A percentile compares a stretch with the other conserved stretches of the same genome.
Evolutionary conservation across 495 filamentous ascomycete genomes (phyloP).

Genomic region (Xylaria sp.): DNA sequence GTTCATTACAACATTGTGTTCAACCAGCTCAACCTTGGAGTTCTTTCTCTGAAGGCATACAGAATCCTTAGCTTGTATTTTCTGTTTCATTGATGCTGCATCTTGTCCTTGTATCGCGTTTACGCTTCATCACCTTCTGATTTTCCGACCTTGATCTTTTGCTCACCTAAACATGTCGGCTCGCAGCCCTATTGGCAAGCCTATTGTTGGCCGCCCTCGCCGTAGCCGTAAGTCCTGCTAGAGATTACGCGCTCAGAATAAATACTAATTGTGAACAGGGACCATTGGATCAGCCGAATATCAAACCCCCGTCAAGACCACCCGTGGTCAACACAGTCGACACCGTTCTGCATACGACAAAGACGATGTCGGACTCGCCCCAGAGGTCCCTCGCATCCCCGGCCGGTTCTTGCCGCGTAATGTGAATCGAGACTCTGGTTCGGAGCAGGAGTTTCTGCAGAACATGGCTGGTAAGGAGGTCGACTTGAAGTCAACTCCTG

Average conservation of each 20-base stretch:
- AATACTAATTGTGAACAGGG: conserved; percentile 8
- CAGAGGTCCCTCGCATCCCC: conserved; percentile 24
- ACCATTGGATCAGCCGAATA: not conserved
- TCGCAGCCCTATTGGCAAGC: conserved; percentile 9
- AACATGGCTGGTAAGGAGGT: not conserved
- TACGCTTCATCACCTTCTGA: not conserved
- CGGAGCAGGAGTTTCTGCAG: not conserved
- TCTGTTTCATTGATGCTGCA: not conserved
- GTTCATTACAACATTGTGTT: not conserved
- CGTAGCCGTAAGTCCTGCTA: conserved; percentile 17
- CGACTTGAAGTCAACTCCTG: not conserved
- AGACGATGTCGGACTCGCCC: not conserved
- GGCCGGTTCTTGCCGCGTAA: not conserved
- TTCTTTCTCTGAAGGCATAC: not conserved
- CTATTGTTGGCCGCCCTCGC: conserved; percentile 22
- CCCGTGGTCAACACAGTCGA: not conserved
- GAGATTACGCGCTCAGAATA: not conserved
- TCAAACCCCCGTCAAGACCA: not conserved
- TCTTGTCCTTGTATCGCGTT: not conserved
- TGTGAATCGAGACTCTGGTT: not conserved
- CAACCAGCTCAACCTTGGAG: not conserved
- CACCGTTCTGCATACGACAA: not conserved
- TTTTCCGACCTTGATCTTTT: not conserved
- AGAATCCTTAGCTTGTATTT: not conserved
- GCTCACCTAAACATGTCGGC: conserved; percentile 12